These are phyloP conservation scores for Stropharia rugosoannulata DNA, from an alignment of 768 basidiomycete genomes.

Conservation along the genomic window DNA sequence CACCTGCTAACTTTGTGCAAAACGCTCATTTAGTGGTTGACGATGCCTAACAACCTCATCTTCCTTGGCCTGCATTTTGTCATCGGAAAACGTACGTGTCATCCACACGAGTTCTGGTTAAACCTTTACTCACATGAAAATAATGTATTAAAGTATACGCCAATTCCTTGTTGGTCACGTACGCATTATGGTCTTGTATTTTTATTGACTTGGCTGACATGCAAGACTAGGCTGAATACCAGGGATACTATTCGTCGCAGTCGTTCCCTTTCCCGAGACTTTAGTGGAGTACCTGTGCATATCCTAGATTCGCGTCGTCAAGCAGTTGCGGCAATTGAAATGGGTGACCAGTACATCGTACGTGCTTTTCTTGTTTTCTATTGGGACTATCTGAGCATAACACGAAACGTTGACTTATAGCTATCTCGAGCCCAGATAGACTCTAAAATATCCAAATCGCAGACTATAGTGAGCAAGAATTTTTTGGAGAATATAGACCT, in stretches of 20 bases:
- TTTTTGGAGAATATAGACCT: not conserved
- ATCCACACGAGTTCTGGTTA: constrained; percentile 7
- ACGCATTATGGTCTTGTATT: not conserved
- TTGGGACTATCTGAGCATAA: not conserved
- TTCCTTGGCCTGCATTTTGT: constrained; percentile 51
- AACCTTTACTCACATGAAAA: constrained; percentile 5
- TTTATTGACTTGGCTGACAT: not conserved
- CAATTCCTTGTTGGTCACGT: constrained; percentile 21
- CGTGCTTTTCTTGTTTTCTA: not conserved
- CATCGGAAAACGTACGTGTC: constrained; percentile 44
- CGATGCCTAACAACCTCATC: constrained; percentile 41
- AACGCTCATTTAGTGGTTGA: constrained; percentile 37
- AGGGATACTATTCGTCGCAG: not conserved
- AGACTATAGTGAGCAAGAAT: constrained; percentile 1
- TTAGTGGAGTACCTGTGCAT: not conserved
- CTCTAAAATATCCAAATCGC: not conserved
- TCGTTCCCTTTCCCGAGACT: not conserved
- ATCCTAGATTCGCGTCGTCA: not conserved
- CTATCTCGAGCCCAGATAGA: not conserved
- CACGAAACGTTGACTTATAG: not conserved
- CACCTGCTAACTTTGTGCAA: not conserved
- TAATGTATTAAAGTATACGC: constrained; percentile 12
- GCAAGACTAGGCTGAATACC: not conserved
- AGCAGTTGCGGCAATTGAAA: not conserved
- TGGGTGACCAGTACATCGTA: not conserved